Conservation (phyloP, 2,329 filamentous ascomycete species). For the Microdochium trichocladiopsis region DNA sequence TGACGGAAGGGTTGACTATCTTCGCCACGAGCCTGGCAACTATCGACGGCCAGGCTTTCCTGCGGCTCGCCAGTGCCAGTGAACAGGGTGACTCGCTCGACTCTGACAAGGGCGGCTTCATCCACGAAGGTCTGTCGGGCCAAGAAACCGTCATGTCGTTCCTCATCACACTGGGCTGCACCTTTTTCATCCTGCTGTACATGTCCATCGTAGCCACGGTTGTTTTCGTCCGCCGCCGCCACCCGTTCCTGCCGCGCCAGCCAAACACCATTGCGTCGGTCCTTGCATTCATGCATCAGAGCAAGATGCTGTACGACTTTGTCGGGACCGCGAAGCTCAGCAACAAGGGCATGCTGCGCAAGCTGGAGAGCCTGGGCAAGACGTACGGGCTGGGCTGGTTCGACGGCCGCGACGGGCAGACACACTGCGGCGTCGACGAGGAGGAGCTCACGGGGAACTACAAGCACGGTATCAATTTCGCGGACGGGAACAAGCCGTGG, state of each 20-base stretch:
- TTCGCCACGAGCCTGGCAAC: slow-evolving; percentile 59
- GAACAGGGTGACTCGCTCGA: slow-evolving; percentile 9
- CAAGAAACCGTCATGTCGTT: slow-evolving; percentile 59
- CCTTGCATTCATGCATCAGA: slow-evolving; percentile 72
- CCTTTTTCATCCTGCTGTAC: slow-evolving; percentile 58
- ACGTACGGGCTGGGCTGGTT: slow-evolving; percentile 76
- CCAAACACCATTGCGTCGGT: slow-evolving; percentile 72
- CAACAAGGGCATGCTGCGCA: slow-evolving; percentile 52
- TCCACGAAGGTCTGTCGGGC: slow-evolving; percentile 23
- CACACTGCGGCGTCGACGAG: slow-evolving; percentile 72
- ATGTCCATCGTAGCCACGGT: slow-evolving; percentile 51
- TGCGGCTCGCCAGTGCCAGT: slow-evolving; percentile 19
- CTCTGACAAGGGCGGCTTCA: slow-evolving; percentile 28
- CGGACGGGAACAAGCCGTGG: slow-evolving; percentile 45
- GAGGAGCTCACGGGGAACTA: slow-evolving; percentile 63
- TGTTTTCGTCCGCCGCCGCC: slow-evolving; percentile 55
- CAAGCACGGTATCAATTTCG: slow-evolving; percentile 52
- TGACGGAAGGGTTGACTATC: slow-evolving; percentile 68
- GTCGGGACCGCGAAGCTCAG: slow-evolving; percentile 60
- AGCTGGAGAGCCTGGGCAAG: slow-evolving; percentile 53
- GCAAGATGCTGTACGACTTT: slow-evolving; percentile 72
- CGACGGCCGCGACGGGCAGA: slow-evolving; percentile 61
- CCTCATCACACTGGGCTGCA: slow-evolving; percentile 55
- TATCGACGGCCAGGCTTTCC: slow-evolving; percentile 56
- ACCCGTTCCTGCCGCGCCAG: slow-evolving; percentile 69